These are phyloP conservation scores for Buxus sempervirens DNA, from an alignment of 164 flowering plant species.

Conservation along the genomic window DNA sequence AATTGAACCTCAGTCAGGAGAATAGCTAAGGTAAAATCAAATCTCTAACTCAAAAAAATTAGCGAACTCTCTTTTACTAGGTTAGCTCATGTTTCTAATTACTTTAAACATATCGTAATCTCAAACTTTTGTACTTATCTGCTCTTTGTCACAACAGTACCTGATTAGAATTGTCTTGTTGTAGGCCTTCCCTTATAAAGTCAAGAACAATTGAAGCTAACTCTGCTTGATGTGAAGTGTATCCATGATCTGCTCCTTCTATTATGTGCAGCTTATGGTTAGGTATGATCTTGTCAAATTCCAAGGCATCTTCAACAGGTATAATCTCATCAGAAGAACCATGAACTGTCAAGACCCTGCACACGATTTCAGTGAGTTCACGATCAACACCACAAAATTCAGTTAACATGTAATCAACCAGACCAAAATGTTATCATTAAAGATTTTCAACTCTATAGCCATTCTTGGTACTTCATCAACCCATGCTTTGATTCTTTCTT, in stretches of 20 bases:
- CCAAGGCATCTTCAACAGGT: constrained; percentile 66
- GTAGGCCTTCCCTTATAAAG: constrained; percentile 41
- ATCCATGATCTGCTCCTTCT: constrained; percentile 78
- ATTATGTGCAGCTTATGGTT: constrained; percentile 66
- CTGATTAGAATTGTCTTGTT: constrained; percentile 19
- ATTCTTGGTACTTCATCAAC: too few relatives aligned
- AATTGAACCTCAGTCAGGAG: neutral
- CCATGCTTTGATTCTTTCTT: too few relatives aligned
- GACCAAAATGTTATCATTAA: too few relatives aligned
- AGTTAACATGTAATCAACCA: too few relatives aligned
- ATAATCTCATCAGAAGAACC: constrained; percentile 76
- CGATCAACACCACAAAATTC: too few relatives aligned
- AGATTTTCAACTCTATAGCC: too few relatives aligned
- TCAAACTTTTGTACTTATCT: neutral
- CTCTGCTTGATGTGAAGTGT: constrained; percentile 54
- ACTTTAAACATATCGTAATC: neutral
- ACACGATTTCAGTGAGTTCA: neutral
- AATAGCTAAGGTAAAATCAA: neutral
- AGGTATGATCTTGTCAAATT: constrained; percentile 69
- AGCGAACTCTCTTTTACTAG: neutral
- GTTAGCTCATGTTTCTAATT: neutral
- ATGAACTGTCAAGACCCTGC: constrained; percentile 83
- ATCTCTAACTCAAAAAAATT: neutral
- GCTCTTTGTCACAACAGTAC: constrained; percentile 1
- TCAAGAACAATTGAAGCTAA: constrained; percentile 43